phyloP scores from a whole-genome alignment of 306 rosid species.

The Cicer cuneatum region DNA sequence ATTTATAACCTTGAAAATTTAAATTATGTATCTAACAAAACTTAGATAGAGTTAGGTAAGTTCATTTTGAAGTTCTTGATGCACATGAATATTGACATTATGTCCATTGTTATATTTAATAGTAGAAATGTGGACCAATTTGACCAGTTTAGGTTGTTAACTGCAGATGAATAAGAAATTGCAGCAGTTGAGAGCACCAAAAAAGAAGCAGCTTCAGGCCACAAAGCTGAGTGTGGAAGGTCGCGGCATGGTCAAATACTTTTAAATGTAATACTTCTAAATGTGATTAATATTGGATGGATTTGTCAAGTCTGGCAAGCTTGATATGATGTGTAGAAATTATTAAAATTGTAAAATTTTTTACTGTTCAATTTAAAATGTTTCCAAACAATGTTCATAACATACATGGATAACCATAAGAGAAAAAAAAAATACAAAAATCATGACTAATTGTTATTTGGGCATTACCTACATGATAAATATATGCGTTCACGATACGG shows the following conservation, averaged over 20 bases:
- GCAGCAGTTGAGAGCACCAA: conserved; percentile 95
- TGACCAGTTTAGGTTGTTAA: conserved; percentile 12
- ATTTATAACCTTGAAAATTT: not conserved
- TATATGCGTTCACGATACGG: no score
- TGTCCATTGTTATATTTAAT: not conserved
- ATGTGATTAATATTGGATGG: conserved; percentile 11
- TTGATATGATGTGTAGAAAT: not conserved
- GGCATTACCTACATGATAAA: no score
- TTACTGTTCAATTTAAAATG: no score
- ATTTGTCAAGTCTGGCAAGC: conserved; percentile 18
- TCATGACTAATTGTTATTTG: no score
- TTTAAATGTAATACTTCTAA: no score
- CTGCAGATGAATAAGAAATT: conserved; percentile 94
- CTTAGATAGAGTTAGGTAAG: not conserved
- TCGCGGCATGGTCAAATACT: conserved; percentile 91
- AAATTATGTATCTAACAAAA: not conserved
- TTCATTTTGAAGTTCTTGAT: not conserved
- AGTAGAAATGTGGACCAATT: not conserved
- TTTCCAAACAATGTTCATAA: no score
- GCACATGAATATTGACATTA: not conserved
- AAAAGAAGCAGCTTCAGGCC: conserved; percentile 95
- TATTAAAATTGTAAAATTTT: no score
- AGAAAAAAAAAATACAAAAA: no score
- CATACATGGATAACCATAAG: no score
- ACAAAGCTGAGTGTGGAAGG: conserved; percentile 96